Base-by-base conservation (phyloP, 2,329 filamentous ascomycete genomes). In the Whalleya microplaca region DNA sequence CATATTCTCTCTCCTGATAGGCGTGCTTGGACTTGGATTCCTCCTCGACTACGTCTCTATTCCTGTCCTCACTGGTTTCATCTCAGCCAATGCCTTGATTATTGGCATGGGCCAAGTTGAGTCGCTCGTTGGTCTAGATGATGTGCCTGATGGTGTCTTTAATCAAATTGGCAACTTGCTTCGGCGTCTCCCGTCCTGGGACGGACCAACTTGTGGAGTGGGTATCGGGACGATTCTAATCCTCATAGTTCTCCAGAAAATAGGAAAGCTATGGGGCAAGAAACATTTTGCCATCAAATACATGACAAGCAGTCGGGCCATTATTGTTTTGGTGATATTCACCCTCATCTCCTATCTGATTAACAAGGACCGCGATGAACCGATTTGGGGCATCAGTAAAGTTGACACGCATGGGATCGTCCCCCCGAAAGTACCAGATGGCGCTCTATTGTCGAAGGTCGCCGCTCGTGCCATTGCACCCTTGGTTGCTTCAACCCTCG, bases 81-180 rank as follows among this genome's bases (percentile, higher is more conserved):
- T 89, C 63, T 86, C 84, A 0, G 85, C 85, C 1, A 85, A 86
- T 1, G 86, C 84, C 21, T 81, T 89, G 46, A 85, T 84, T 27
- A 88, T 89, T 65, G 81, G 84, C 20, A 80, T 87, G 48, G 84
- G 84, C n/a, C 86, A 89, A 67, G 79, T 89, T 53, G 82, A 78
- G 2, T 82, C 82, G 1, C 78, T 88, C 0, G 79, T 88, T 1
- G 85, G 85, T 9, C 77, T 84, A 9, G 74, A 76, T 21, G 77
- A 83, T 1, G 77, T 80, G 0, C 69, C 69, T 2, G 76, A 77
- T 21, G 80, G 80, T 1, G 80, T 83, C 2, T 83, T 84, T 4
- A 76, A 75, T 10, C 83, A 85, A 56, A 84, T 88, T 46, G 82
- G 81, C 54, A 80, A 85, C 63, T 76, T 87, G 32, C 81, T 88